phyloP scores from a whole-genome alignment of 495 filamentous ascomycete species.

The Aspergillus bridgeri region DNA sequence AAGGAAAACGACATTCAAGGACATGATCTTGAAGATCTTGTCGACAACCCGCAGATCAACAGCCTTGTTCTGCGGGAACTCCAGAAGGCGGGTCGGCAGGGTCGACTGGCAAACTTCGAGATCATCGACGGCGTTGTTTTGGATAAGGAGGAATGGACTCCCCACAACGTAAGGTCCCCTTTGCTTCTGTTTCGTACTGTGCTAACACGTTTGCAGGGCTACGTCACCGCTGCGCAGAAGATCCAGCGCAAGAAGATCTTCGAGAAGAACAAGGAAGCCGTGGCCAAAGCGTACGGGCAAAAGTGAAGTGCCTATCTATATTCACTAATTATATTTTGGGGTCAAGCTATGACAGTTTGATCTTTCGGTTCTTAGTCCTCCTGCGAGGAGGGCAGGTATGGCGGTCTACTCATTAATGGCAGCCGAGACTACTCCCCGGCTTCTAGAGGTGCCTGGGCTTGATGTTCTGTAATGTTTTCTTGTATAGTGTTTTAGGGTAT shows the following conservation, averaged over 20 bases:
- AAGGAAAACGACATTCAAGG: constrained; percentile 67
- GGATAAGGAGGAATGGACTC: constrained; percentile 95
- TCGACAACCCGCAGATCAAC: constrained; percentile 80
- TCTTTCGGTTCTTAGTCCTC: background rate
- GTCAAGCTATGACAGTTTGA: background rate
- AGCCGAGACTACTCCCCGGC: too few species aligned
- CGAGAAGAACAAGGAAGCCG: constrained; percentile 39
- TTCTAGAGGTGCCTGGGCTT: background rate
- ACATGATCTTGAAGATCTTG: constrained; percentile 68
- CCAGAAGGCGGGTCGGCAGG: constrained; percentile 67
- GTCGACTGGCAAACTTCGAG: constrained; percentile 82
- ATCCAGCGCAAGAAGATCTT: constrained; percentile 54
- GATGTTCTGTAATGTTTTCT: background rate
- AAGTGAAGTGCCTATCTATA: constrained; percentile 29
- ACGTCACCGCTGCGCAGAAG: constrained; percentile 55
- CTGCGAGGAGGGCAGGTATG: background rate
- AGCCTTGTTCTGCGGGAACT: constrained; percentile 74
- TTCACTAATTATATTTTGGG: too few species aligned
- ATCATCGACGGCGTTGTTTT: constrained; percentile 90
- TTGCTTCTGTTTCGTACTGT: background rate
- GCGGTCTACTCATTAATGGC: too few species aligned
- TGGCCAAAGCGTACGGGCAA: constrained; percentile 49
- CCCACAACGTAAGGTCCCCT: constrained; percentile 75
- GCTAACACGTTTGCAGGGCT: constrained; percentile 31
- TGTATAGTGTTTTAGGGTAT: background rate